Percentiles rank a stretch among this genome's conserved stretches.
Conservation (phyloP, 1,284 basidiomycete species). For the Mycosarcoma mackinlayi region DNA sequence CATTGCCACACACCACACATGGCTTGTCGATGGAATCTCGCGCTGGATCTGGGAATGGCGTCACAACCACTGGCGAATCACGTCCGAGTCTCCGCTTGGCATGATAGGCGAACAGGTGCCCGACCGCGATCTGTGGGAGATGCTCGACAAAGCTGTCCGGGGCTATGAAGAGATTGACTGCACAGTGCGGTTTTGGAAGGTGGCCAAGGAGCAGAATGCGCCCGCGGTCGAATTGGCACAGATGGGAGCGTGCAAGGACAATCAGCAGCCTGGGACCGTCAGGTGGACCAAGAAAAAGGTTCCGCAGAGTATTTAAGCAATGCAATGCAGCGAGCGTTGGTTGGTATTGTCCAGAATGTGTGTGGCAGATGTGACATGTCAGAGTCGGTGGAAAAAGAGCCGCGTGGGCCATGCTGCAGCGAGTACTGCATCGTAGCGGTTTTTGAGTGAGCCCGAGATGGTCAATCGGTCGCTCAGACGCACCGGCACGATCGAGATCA, state of each 20-base stretch:
- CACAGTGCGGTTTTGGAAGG: constrained; percentile 65
- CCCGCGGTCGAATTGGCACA: constrained; percentile 55
- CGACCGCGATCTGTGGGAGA: constrained; percentile 65
- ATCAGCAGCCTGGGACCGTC: constrained; percentile 58
- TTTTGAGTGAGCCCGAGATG: constrained; percentile 25
- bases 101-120: constrained; percentile 60
- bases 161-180: constrained; percentile 65
- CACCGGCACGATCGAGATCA: constrained; percentile 24
- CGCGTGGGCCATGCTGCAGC: constrained; percentile 12
- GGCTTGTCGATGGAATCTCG: constrained; percentile 65
- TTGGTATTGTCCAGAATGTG: neutral
- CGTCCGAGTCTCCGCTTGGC: constrained; percentile 44
- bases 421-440: constrained; percentile 40
- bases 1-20: constrained; percentile 60
- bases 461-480: constrained; percentile 3
- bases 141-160: constrained; percentile 58
- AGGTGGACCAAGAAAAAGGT: constrained; percentile 58
- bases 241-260: constrained; percentile 59
- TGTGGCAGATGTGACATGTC: neutral
- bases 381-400: constrained; percentile 10
- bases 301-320: constrained; percentile 6
- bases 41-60: constrained; percentile 66
- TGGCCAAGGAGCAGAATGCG: constrained; percentile 45
- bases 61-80: constrained; percentile 60
- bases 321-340: neutral